These are phyloP conservation scores for Penicillium macrosclerotiorum DNA, from an alignment of 495 filamentous ascomycete species.

Conservation along the genomic window DNA sequence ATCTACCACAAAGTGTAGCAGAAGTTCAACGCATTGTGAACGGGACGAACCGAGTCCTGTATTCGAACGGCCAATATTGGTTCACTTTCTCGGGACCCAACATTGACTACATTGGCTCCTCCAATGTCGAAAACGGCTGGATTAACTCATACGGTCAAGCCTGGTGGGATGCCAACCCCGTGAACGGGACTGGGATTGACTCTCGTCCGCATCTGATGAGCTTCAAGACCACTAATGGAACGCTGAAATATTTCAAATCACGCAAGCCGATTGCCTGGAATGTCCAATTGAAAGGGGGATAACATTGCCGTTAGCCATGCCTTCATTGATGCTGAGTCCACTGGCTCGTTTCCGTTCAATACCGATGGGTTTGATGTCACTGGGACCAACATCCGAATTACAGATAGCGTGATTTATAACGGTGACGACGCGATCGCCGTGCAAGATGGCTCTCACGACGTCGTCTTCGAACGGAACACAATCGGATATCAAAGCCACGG, in stretches of 20 bases:
- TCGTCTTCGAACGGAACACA: constrained; percentile 33
- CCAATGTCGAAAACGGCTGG: constrained; percentile 36
- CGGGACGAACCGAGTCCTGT: constrained; percentile 12
- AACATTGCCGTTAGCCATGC: constrained; percentile 36
- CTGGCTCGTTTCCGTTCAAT: constrained; percentile 43
- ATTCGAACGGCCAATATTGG: constrained; percentile 26
- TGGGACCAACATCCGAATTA: constrained; percentile 34
- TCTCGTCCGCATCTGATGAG: constrained; percentile 39
- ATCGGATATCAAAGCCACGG: constrained; percentile 43
- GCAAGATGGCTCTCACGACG: constrained; percentile 31
- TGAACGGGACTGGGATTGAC: constrained; percentile 32
- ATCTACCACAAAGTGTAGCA: constrained; percentile 37
- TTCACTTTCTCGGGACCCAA: constrained; percentile 32
- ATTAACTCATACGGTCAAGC: constrained; percentile 45
- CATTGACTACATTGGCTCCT: constrained; percentile 33
- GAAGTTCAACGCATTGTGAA: constrained; percentile 33
- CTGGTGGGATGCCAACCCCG: constrained; percentile 45
- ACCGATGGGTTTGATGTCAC: constrained; percentile 43
- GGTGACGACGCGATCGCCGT: constrained; percentile 45
- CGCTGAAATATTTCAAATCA: constrained; percentile 38
- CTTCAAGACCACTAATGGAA: constrained; percentile 34
- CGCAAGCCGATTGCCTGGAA: constrained; percentile 46
- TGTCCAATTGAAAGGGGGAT: constrained; percentile 33
- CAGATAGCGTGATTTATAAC: constrained; percentile 40
- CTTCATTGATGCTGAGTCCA: constrained; percentile 42